Evolutionary conservation across 2,329 filamentous ascomycete species (phyloP).

Genomic region (Alternaria hordeiaustralica): DNA sequence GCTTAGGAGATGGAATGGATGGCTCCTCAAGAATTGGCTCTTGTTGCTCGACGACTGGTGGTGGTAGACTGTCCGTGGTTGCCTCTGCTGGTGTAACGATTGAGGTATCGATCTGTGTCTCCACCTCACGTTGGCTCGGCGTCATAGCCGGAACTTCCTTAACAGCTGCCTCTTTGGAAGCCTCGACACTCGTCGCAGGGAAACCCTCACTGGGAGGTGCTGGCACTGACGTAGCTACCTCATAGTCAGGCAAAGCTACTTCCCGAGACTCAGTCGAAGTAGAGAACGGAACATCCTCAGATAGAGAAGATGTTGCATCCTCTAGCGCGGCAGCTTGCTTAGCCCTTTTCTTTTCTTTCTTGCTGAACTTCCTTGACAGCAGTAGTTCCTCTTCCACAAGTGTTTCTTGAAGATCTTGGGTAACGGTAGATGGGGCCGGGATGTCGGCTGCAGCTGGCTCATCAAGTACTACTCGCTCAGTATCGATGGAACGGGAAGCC

Average conservation of each 20-base stretch:
- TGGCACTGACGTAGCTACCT: not conserved
- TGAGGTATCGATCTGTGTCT: conserved; percentile 39
- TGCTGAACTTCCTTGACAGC: conserved; percentile 26
- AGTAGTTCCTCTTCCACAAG: conserved; percentile 13
- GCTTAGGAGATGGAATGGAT: conserved; percentile 27
- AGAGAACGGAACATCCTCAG: not conserved
- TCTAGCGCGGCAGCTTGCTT: conserved; percentile 21
- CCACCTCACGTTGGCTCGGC: conserved; percentile 33
- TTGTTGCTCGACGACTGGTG: not conserved
- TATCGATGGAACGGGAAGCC: not conserved
- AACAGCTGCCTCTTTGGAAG: not conserved
- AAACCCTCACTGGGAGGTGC: not conserved
- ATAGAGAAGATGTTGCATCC: not conserved
- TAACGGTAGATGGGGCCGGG: not conserved
- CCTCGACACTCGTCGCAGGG: not conserved
- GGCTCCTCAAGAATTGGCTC: not conserved
- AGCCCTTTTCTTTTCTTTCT: conserved; percentile 38
- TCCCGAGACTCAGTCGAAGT: not conserved
- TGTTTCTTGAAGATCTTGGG: not conserved
- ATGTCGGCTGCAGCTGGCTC: not conserved
- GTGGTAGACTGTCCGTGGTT: not conserved
- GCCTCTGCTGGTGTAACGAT: conserved; percentile 3
- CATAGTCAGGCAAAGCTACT: not conserved
- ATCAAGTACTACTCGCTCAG: not conserved
- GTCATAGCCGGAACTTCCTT: conserved; percentile 11